Conservation (phyloP, 495 filamentous ascomycete species). For the Immersiella caudata region DNA sequence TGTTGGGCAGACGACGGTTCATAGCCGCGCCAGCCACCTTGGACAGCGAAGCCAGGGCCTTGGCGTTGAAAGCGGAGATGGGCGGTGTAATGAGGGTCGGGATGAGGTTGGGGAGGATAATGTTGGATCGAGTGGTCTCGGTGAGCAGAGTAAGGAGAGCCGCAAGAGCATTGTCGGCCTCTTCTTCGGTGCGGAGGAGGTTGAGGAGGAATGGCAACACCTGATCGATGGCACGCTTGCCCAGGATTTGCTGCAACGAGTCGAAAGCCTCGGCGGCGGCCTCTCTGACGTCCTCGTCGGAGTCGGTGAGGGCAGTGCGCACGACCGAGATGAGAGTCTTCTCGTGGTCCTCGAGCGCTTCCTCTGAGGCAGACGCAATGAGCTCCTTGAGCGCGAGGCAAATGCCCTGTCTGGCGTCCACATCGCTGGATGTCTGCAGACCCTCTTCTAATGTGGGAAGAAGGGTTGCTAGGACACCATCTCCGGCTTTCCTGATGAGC, state of each 20-base stretch:
- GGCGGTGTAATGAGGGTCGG: slow-evolving; percentile 86
- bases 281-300: slow-evolving; percentile 86
- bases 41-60: slow-evolving; percentile 86
- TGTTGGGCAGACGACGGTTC: slow-evolving; percentile 83
- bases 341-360: slow-evolving; percentile 91
- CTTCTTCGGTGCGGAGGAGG: slow-evolving; percentile 78
- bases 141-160: slow-evolving; percentile 91
- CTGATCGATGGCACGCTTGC: slow-evolving; percentile 91
- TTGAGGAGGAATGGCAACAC: slow-evolving; percentile 90
- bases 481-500: slow-evolving; percentile 93
- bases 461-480: slow-evolving; percentile 84
- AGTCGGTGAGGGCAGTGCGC: slow-evolving; percentile 88
- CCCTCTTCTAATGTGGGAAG: slow-evolving; percentile 93
- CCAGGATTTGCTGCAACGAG: slow-evolving; percentile 86
- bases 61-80: slow-evolving; percentile 94
- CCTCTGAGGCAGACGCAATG: slow-evolving; percentile 85
- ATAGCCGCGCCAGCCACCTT: slow-evolving; percentile 87
- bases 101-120: slow-evolving; percentile 94
- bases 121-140: slow-evolving; percentile 89
- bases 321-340: slow-evolving; percentile 93
- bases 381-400: slow-evolving; percentile 94
- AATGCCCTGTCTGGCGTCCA: slow-evolving; percentile 94
- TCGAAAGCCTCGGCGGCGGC: slow-evolving; percentile 97
- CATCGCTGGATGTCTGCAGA: slow-evolving; percentile 82
- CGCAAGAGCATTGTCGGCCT: slow-evolving; percentile 88